Base-by-base conservation (phyloP, 208 protist species). In the Histomonas meleagridis region DNA sequence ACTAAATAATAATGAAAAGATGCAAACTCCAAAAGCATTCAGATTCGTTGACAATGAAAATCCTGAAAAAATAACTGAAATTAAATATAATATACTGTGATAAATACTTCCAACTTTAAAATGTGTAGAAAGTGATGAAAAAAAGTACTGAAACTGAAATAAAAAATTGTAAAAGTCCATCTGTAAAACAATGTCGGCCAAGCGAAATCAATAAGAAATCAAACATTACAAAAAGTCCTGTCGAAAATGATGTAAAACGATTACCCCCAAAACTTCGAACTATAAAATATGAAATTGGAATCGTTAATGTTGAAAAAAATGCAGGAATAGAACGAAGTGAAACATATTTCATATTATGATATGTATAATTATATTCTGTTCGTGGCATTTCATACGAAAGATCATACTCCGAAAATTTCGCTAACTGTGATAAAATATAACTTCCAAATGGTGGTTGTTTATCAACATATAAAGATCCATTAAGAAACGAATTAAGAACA, bases 91-190 rank as follows among this genome's bases (percentile, higher is more conserved):
- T 55, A 38, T 46, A 26, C 23, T 38, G 55, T 38, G 76, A 86
- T 18, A 46, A 38, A 55, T 40, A 86, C 5, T 86, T 10, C 9
- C n/a, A 32, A 38, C 18, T 14, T 18, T 57, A 86, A 55, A 55
- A 46, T 46, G 0, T 86, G 18, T 26, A 51, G 10, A 86, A 32
- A 38, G 76, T 18, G 32, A 46, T 86, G 2, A 46, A 43, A 55
- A 86, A 86, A 55, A 86, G n/a, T n/a, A n/a, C 55, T 43, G 76
- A 14, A 43, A 86, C 26, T 38, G 40, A 14, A 55, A 86, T 46
- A n/a, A 86, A 55, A 18, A 86, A 86, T 35, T 86, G 76, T 18
- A 86, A 55, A n/a, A 86, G n/a, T 32, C 76, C 76, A 86, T 86
- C 76, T 38, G 76, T 86, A 57, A 46, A 53, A 86, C 51, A 55